phyloP scores from a whole-genome alignment of 805 yeast species.

The Metschnikowia gelsemii region DNA sequence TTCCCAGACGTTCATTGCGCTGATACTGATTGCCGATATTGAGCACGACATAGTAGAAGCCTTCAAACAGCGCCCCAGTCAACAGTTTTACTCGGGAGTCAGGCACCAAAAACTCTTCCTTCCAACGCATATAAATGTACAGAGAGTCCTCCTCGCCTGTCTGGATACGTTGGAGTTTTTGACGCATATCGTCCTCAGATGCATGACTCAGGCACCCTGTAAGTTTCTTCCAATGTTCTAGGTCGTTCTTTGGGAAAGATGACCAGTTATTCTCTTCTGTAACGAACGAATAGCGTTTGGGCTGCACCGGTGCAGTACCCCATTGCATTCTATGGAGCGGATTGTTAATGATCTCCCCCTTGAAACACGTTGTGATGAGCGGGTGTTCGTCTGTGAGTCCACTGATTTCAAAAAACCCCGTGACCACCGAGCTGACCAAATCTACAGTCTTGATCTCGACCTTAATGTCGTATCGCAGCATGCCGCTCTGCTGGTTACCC shows the following conservation, averaged over 20 bases:
- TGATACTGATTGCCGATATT: slow-evolving; percentile 49
- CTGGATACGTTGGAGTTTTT: slow-evolving; percentile 31
- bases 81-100: slow-evolving; percentile 65
- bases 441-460: slow-evolving; percentile 74
- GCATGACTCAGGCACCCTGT: slow-evolving; percentile 47
- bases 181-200: slow-evolving; percentile 34
- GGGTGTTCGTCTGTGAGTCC: slow-evolving; percentile 65
- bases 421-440: slow-evolving; percentile 37
- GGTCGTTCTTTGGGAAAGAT: slow-evolving; percentile 37
- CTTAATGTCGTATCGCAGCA: slow-evolving; percentile 60
- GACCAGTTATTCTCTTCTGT: slow-evolving; percentile 64
- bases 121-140: slow-evolving; percentile 87
- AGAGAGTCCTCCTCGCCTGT: slow-evolving; percentile 30
- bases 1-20: slow-evolving; percentile 5
- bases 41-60: slow-evolving; percentile 85
- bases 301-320: slow-evolving; percentile 19
- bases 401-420: slow-evolving; percentile 65
- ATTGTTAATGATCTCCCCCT: slow-evolving; percentile 66
- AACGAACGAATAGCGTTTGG: slow-evolving; percentile 47
- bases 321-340: slow-evolving; percentile 30
- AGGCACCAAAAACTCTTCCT: slow-evolving; percentile 82
- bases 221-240: slow-evolving; percentile 53
- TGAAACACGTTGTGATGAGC: slow-evolving; percentile 67
- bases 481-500: slow-evolving; percentile 72
- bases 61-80: slow-evolving; percentile 83